Conservation (phyloP, 495 filamentous ascomycete genomes). For the Aspergillus conjunctus region DNA sequence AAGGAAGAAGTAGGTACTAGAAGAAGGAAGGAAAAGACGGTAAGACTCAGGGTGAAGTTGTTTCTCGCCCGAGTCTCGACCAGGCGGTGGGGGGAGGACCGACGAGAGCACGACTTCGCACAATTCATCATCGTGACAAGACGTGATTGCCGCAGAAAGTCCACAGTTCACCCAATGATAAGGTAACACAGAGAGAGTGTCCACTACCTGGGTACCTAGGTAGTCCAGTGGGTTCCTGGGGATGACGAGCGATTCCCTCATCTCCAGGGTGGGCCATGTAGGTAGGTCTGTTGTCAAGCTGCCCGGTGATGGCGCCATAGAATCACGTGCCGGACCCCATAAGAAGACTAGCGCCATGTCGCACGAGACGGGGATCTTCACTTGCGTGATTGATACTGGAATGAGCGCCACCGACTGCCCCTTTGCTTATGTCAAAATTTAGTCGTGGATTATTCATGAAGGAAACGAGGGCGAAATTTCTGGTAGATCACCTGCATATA, state of each 20-base stretch:
- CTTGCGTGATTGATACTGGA: constrained; percentile 22
- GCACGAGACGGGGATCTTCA: constrained; percentile 16
- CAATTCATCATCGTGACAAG: too few relatives aligned
- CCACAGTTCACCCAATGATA: too few relatives aligned
- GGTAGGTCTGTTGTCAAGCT: constrained; percentile 15
- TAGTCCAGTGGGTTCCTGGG: too few relatives aligned
- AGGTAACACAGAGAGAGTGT: too few relatives aligned
- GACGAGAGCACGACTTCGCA: too few relatives aligned
- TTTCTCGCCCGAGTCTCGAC: too few relatives aligned
- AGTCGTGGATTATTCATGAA: background rate
- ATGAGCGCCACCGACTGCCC: constrained; percentile 8
- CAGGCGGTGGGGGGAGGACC: background rate
- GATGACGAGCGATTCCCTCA: too few relatives aligned
- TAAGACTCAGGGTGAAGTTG: too few relatives aligned
- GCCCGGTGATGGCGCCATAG: constrained; percentile 26
- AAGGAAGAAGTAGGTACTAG: too few relatives aligned
- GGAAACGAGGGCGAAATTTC: background rate
- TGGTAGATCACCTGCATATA: constrained; percentile 1
- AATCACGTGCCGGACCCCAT: constrained; percentile 22
- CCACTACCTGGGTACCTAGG: too few relatives aligned
- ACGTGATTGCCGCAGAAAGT: too few relatives aligned
- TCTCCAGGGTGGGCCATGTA: background rate
- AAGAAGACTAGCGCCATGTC: constrained; percentile 6
- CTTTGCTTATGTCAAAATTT: constrained; percentile 3
- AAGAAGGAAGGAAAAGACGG: too few relatives aligned